Base-by-base conservation (phyloP, 805 yeast genomes). In the Starmerella riodocensis region DNA sequence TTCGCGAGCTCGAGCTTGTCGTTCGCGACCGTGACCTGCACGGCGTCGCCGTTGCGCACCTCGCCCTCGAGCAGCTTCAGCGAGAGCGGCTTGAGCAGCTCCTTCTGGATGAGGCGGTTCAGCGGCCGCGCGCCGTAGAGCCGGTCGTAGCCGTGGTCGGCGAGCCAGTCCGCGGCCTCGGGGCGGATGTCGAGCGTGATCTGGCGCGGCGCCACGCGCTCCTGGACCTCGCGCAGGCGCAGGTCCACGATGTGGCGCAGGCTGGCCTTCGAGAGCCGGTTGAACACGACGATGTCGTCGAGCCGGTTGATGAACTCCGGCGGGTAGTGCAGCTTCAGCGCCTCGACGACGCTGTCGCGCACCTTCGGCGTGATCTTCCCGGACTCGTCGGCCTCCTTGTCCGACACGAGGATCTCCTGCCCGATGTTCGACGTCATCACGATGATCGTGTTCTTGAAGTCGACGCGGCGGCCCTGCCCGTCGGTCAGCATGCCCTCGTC, bases 361-460 rank as follows among this genome's bases (percentile, higher is more conserved):
- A 77, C 70, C 14, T 61, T 59, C 2, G 64, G 62, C 31, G 70
- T 60, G 32, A 84, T 79, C 38, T 58, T 61, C 40, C 73, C 73
- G 8, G 74, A 76, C 25, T 66, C 66, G n/a, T 73, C 61, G 22
- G 63, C 62, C 9, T 57, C 50, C 30, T 64, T 60, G 28, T 63
- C 67, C 51, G 82, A 94, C 31, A 85, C 61, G 50, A 91, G 67
- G 31, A 81, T 70, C 48, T 86, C 95, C 60, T 91, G 97, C 7
- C 98, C 98, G 52, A 91, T 82, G 59, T 88, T 88, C 2, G 94
- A 82, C 0, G 98, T 88, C 94, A 88, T 84, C 12, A 91, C 93
- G 53, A 88, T 84, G 41, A 88, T 80, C 0, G 97, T 83, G 59
- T 91, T 91, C 50, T 86, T 74, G 73, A 88, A 88, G 58, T 91